Evolutionary conservation across 441 rosid species (phyloP).

Genomic region (Melastoma candidum): DNA sequence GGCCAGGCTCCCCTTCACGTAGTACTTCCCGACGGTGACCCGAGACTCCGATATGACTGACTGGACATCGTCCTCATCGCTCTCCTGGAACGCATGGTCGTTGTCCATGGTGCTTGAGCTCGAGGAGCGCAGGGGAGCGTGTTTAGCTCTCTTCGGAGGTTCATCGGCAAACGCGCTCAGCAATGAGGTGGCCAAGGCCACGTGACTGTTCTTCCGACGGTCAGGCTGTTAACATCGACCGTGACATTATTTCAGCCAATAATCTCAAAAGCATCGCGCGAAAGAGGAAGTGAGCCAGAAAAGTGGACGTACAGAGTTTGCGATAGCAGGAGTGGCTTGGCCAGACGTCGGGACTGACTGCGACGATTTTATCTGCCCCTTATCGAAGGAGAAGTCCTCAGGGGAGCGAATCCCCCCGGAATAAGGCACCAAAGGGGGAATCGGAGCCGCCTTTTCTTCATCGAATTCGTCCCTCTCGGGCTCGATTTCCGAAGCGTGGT

Average conservation of each 20-base stretch:
- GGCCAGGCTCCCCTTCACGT: slow-evolving; percentile 33
- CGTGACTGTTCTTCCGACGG: too few relatives aligned
- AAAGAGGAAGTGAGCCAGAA: neutral
- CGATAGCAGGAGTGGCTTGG: slow-evolving; percentile 11
- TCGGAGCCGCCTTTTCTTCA: neutral
- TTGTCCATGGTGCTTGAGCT: slow-evolving; percentile 29
- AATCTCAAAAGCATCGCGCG: neutral
- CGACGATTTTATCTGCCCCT: slow-evolving; percentile 11
- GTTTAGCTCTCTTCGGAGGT: too few relatives aligned
- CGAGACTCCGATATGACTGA: slow-evolving; percentile 55
- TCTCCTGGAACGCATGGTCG: slow-evolving; percentile 24
- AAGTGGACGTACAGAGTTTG: slow-evolving; percentile 7
- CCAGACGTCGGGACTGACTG: slow-evolving; percentile 10
- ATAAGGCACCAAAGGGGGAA: slow-evolving; percentile 6
- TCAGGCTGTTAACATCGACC: too few relatives aligned
- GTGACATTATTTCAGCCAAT: too few relatives aligned
- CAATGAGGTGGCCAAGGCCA: too few relatives aligned
- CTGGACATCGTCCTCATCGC: slow-evolving; percentile 27
- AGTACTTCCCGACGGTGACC: slow-evolving; percentile 56
- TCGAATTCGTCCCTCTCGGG: slow-evolving; percentile 6
- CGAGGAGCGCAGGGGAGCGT: slow-evolving; percentile 10
- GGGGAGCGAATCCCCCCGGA: slow-evolving; percentile 7
- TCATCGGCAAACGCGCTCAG: too few relatives aligned
- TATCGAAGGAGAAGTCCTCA: slow-evolving; percentile 16
- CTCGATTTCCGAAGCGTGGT: neutral